Conservation (phyloP, 768 basidiomycete species). For the Hypsizygus marmoreus region DNA sequence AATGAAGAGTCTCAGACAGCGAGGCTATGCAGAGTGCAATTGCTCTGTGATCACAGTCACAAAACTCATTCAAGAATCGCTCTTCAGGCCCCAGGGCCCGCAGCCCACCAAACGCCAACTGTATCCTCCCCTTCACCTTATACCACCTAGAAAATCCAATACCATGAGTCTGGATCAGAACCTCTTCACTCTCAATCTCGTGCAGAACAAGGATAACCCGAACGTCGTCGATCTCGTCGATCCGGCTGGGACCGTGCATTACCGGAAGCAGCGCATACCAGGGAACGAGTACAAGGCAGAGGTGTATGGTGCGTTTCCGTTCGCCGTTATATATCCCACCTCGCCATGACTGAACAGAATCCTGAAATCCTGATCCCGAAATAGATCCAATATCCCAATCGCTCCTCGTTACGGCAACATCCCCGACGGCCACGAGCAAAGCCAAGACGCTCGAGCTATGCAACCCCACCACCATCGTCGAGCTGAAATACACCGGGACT, state of each 20-base stretch:
- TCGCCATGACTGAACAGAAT: not conserved
- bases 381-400: constrained; percentile 75
- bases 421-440: constrained; percentile 67
- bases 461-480: constrained; percentile 71
- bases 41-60: too few relatives aligned
- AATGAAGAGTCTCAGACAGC: too few relatives aligned
- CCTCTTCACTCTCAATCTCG: constrained; percentile 76
- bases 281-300: constrained; percentile 63
- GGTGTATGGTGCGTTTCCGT: constrained; percentile 55
- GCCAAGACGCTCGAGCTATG: constrained; percentile 72
- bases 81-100: too few relatives aligned
- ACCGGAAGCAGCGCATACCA: constrained; percentile 66
- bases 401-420: constrained; percentile 66
- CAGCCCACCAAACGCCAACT: too few relatives aligned
- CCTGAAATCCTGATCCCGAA: not conserved
- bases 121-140: too few relatives aligned
- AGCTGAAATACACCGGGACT: constrained; percentile 74
- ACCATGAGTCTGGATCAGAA: constrained; percentile 85
- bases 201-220: constrained; percentile 58
- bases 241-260: constrained; percentile 61
- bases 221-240: constrained; percentile 73
- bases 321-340: not conserved
- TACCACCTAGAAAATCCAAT: too few relatives aligned
- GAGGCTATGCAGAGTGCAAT: too few relatives aligned
- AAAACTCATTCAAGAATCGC: too few relatives aligned